phyloP scores from a whole-genome alignment of 257 asterid genomes.

The Primulina huaijiensis region DNA sequence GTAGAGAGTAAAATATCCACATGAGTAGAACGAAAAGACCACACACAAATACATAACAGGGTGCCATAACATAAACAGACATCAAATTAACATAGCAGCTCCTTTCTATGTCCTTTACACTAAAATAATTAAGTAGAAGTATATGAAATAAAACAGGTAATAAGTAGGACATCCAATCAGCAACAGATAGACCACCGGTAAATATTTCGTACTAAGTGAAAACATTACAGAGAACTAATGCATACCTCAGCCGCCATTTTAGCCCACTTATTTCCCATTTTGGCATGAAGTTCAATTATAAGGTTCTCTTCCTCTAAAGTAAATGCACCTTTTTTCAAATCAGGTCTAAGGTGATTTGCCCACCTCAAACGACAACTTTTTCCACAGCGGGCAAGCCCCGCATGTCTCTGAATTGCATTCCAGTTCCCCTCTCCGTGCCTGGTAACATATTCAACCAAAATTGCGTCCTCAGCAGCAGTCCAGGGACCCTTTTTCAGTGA shows the following conservation, averaged over 20 bases:
- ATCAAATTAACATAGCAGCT: slow-evolving; percentile 3
- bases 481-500: slow-evolving; percentile 62
- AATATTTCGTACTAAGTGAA: slow-evolving; percentile 14
- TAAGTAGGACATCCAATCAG: neutral
- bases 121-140: neutral
- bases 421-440: slow-evolving; percentile 63
- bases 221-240: slow-evolving; percentile 1
- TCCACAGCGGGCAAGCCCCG: slow-evolving; percentile 68
- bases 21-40: slow-evolving; percentile 8
- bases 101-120: slow-evolving; percentile 3
- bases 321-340: slow-evolving; percentile 58
- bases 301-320: slow-evolving; percentile 50
- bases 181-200: slow-evolving; percentile 1
- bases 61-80: neutral
- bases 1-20: neutral
- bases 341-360: slow-evolving; percentile 69
- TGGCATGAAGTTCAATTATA: slow-evolving; percentile 54
- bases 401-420: slow-evolving; percentile 57
- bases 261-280: slow-evolving; percentile 69
- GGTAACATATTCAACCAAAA: slow-evolving; percentile 49
- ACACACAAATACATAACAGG: neutral
- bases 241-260: slow-evolving; percentile 63
- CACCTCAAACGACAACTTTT: slow-evolving; percentile 70
- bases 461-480: slow-evolving; percentile 56
- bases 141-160: neutral